These are phyloP conservation scores for Rhododendron simsii DNA, from an alignment of 148 eudicot genomes.

Conservation along the genomic window DNA sequence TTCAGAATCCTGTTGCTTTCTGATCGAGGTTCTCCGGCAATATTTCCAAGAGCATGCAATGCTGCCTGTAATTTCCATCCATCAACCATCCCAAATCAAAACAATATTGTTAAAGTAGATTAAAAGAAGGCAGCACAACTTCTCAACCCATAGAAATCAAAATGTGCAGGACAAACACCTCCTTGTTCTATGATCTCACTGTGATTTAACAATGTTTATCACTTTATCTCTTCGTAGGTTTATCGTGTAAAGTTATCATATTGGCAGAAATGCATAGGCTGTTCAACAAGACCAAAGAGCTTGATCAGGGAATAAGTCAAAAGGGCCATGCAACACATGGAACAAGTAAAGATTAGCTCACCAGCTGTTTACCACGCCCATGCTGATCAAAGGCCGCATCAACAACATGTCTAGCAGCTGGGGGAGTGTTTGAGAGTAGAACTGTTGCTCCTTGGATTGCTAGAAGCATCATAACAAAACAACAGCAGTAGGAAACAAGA, in stretches of 20 bases:
- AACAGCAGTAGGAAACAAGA: constrained; percentile 6
- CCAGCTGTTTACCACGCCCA: constrained; percentile 80
- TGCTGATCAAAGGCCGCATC: constrained; percentile 71
- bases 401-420: constrained; percentile 53
- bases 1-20: constrained; percentile 44
- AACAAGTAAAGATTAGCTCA: constrained; percentile 29
- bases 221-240: background rate
- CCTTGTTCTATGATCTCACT: background rate
- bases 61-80: constrained; percentile 56
- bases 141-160: background rate
- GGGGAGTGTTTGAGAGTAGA: constrained; percentile 48
- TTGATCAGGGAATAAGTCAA: background rate
- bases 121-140: background rate
- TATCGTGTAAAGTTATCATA: background rate
- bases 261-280: background rate
- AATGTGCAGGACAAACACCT: background rate
- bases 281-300: background rate
- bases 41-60: constrained; percentile 77
- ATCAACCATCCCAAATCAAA: constrained; percentile 3
- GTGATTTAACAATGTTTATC: background rate
- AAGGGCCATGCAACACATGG: background rate
- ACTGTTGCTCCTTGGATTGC: constrained; percentile 76
- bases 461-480: constrained; percentile 27
- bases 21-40: constrained; percentile 65
- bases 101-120: background rate